A percentile compares a stretch with the other conserved stretches of the same genome.
phyloP scores from a whole-genome alignment of 1,284 basidiomycete genomes.

The Ganoderma sinense region DNA sequence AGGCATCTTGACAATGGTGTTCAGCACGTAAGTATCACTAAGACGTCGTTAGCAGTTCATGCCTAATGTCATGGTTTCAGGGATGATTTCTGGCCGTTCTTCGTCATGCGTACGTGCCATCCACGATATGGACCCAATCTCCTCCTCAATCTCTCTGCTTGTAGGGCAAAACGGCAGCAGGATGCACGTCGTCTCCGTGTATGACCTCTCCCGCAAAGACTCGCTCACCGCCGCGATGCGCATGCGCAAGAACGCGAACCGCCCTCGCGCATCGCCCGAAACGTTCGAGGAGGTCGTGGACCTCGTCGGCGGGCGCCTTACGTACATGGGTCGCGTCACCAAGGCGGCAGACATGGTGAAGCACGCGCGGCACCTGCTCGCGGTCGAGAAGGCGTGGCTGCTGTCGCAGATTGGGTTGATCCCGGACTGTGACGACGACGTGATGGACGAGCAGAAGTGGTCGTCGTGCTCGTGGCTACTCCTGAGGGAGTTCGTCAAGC shows the following conservation, averaged over 20 bases:
- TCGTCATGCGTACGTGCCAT: conserved; percentile 61
- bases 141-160: conserved; percentile 10
- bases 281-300: conserved; percentile 60
- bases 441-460: conserved; percentile 91
- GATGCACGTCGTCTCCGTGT: conserved; percentile 80
- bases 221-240: conserved; percentile 66
- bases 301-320: conserved; percentile 79
- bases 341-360: conserved; percentile 65
- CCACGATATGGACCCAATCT: too few species aligned
- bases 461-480: conserved; percentile 82
- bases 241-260: conserved; percentile 52
- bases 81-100: conserved; percentile 85
- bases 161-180: conserved; percentile 75
- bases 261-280: conserved; percentile 34
- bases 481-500: conserved; percentile 72
- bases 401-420: conserved; percentile 75
- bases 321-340: conserved; percentile 74
- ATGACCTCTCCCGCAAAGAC: conserved; percentile 72
- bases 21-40: conserved; percentile 66
- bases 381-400: conserved; percentile 82
- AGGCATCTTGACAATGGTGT: conserved; percentile 84
- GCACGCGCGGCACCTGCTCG: conserved; percentile 69
- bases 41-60: not conserved
- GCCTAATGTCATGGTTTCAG: conserved; percentile 41
- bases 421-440: conserved; percentile 85